A percentile compares a stretch with the other conserved stretches of the same genome.
These are phyloP conservation scores for Casuarina equisetifolia DNA, from an alignment of 306 rosid species.

Conservation along the genomic window DNA sequence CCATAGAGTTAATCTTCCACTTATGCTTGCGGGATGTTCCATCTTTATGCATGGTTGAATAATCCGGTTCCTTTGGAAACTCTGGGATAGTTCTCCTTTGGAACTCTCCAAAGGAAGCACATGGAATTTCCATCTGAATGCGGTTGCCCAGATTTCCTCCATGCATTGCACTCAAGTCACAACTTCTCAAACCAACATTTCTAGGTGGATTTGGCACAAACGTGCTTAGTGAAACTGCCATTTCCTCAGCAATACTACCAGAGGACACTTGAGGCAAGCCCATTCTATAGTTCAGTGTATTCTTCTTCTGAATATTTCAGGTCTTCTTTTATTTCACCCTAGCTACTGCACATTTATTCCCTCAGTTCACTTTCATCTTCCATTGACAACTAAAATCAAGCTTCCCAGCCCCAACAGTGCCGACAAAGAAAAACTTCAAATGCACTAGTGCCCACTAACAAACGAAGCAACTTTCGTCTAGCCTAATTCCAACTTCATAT, in stretches of 20 bases:
- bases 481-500: constrained; percentile 14
- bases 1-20: constrained; percentile 42
- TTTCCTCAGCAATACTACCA: constrained; percentile 57
- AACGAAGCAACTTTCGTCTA: constrained; percentile 15
- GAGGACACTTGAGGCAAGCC: constrained; percentile 68
- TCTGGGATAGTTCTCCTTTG: constrained; percentile 39
- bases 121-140: constrained; percentile 39
- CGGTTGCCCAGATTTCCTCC: constrained; percentile 43
- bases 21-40: constrained; percentile 37
- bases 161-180: constrained; percentile 50
- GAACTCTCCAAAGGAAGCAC: constrained; percentile 35
- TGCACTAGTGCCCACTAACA: constrained; percentile 12
- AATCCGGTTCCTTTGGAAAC: constrained; percentile 43
- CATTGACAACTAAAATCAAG: constrained; percentile 17
- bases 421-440: constrained; percentile 13
- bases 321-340: constrained; percentile 13
- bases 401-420: constrained; percentile 9
- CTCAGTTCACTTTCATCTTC: constrained; percentile 19
- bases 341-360: constrained; percentile 4
- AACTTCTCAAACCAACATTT: constrained; percentile 44
- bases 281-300: constrained; percentile 37
- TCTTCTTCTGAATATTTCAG: constrained; percentile 28
- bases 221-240: constrained; percentile 51
- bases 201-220: constrained; percentile 47
- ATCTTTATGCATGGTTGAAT: constrained; percentile 32